phyloP scores from a whole-genome alignment of 2,329 filamentous ascomycete species.

The Beauveria caledonica region DNA sequence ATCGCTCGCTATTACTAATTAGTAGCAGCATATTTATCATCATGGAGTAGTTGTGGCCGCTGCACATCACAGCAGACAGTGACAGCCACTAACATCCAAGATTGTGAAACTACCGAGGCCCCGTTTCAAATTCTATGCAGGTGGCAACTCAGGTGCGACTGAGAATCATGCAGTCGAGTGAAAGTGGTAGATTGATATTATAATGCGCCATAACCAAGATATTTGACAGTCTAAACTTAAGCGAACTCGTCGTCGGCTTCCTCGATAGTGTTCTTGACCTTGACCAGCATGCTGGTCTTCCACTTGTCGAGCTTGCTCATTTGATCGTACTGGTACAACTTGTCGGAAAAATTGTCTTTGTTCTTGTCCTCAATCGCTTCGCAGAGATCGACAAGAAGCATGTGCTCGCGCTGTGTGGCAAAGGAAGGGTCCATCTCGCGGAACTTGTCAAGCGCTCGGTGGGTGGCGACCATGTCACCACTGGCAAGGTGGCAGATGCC shows the following conservation, averaged over 20 bases:
- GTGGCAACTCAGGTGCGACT: neutral
- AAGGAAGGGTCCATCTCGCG: slow-evolving; percentile 73
- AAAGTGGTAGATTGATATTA: neutral
- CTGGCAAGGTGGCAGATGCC: slow-evolving; percentile 78
- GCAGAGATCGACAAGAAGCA: slow-evolving; percentile 69
- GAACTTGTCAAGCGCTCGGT: slow-evolving; percentile 76
- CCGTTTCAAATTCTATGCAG: neutral
- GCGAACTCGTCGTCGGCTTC: slow-evolving; percentile 37
- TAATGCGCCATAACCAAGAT: slow-evolving; percentile 9
- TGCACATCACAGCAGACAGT: neutral
- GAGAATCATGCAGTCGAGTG: too few species aligned
- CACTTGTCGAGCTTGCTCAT: slow-evolving; percentile 92
- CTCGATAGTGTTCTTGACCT: slow-evolving; percentile 78
- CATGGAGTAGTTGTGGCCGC: neutral
- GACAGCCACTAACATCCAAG: neutral
- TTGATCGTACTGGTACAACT: slow-evolving; percentile 83
- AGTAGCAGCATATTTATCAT: too few species aligned
- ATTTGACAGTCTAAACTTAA: slow-evolving; percentile 16
- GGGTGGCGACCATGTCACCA: slow-evolving; percentile 67
- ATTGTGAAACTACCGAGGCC: neutral
- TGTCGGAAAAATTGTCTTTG: slow-evolving; percentile 76
- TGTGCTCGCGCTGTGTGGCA: slow-evolving; percentile 66
- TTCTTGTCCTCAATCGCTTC: slow-evolving; percentile 70
- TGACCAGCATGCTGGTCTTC: slow-evolving; percentile 82
- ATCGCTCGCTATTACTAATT: too few species aligned